Evolutionary conservation across 345 rosid genomes (phyloP), one percentile per base, ranked within the genome.

Genomic region (Erysimum cheiranthoides): DNA sequence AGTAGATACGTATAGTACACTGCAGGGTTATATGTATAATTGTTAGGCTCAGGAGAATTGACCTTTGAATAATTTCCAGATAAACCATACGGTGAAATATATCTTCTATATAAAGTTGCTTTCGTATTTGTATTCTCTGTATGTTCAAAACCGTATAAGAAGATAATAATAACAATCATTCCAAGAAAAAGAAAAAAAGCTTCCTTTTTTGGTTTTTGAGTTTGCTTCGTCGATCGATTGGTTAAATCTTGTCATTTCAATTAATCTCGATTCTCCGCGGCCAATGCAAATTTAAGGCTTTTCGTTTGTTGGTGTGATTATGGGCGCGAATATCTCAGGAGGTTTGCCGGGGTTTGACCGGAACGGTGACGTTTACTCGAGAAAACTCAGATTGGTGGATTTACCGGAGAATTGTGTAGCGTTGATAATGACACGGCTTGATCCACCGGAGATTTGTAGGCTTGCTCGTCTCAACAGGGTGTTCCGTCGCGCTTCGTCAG

Each of bases 321-420:
- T 86, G 88, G 88, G 90, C 59, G 85, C 84, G 54, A 81, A 68
- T 67, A 67, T 86, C 61, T 86, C 90, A 5, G 80, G 77, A 6
- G 53, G 53, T 7, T 13, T 9, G 10, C 27, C 81, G 69, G 85
- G 79, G 46, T 74, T 66, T 66, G 73, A 78, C 30, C 85, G 80
- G 66, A 61, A 45, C 17, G 30, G 27, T 62, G 81, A 65, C 7
- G 64, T 10, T 51, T 52, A 68, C 56, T 73, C 76, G 51, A 47
- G 12, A 70, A 81, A 61, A 62, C 83, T 77, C 10, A 77, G 85
- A 47, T 78, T 89, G 6, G 86, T 71, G 5, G 89, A 89, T 69
- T 69, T 89, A 42, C 93, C 93, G 8, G 91, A 89, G 83, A 85
- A 85, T 16, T 89, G 93, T 60, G 78, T 86, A 30, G 90, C 93